These are phyloP conservation scores for Lotus japonicus DNA, from an alignment of 306 rosid genomes.

Conservation along the genomic window DNA sequence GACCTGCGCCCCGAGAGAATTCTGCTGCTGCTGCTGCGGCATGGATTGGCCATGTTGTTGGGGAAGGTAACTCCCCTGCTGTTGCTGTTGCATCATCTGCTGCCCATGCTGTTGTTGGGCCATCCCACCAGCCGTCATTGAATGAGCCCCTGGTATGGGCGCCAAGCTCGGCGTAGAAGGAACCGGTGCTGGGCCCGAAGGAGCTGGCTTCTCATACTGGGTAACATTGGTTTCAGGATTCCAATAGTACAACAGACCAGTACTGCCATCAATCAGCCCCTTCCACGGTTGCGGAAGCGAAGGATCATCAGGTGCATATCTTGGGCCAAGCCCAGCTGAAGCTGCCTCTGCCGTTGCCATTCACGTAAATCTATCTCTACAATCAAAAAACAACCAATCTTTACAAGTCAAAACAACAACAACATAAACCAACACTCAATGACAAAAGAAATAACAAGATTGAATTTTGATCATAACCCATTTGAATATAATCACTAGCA, in stretches of 20 bases:
- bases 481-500: not conserved
- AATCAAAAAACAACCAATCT: not conserved
- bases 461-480: not conserved
- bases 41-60: conserved; percentile 58
- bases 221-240: conserved; percentile 92
- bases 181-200: conserved; percentile 29
- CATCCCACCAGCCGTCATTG: conserved; percentile 31
- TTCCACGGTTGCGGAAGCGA: conserved; percentile 90
- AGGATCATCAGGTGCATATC: conserved; percentile 95
- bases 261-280: conserved; percentile 90
- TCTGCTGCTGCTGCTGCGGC: conserved; percentile 42
- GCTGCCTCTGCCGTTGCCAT: conserved; percentile 77
- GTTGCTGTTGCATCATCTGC: conserved; percentile 53
- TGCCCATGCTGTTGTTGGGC: conserved; percentile 56
- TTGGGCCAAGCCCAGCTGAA: conserved; percentile 56
- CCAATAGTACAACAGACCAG: conserved; percentile 82
- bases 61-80: conserved; percentile 39
- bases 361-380: conserved; percentile 24
- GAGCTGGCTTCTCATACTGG: conserved; percentile 77
- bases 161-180: conserved; percentile 53
- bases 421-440: not conserved
- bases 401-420: not conserved
- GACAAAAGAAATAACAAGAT: not conserved
- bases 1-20: conserved; percentile 4
- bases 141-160: conserved; percentile 46